phyloP scores from a whole-genome alignment of 2,329 filamentous ascomycete species.

The Fusarium sp. region DNA sequence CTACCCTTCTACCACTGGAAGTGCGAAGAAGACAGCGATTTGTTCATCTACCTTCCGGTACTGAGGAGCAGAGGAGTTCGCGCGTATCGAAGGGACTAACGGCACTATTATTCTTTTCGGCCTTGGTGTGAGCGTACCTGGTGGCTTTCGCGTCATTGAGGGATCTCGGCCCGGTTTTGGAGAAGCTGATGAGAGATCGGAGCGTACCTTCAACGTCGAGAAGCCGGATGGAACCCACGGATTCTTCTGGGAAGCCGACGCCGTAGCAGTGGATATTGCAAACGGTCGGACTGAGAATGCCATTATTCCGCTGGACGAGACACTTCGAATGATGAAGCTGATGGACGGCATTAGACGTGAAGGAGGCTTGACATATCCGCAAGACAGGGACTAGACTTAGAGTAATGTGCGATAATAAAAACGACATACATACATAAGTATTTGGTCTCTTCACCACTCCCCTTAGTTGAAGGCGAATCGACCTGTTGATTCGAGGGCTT shows the following conservation, averaged over 20 bases:
- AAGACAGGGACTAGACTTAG: conserved; percentile 16
- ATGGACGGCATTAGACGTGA: conserved; percentile 62
- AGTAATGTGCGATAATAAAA: background rate
- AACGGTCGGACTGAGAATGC: conserved; percentile 56
- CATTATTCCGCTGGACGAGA: conserved; percentile 63
- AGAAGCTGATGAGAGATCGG: conserved; percentile 1
- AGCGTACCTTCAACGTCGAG: conserved; percentile 22
- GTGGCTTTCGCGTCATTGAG: conserved; percentile 17
- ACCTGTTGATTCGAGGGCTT: no score
- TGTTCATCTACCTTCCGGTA: conserved; percentile 31
- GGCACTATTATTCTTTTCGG: conserved; percentile 24
- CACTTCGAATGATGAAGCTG: conserved; percentile 61
- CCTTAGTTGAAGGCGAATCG: background rate
- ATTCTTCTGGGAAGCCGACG: conserved; percentile 33
- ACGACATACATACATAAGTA: background rate
- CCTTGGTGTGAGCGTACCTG: conserved; percentile 22
- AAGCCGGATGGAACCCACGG: conserved; percentile 21
- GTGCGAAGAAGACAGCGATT: conserved; percentile 18
- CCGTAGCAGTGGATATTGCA: conserved; percentile 26
- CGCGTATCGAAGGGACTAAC: conserved; percentile 17
- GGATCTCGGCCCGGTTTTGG: conserved; percentile 9
- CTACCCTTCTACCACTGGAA: conserved; percentile 10
- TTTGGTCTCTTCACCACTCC: background rate
- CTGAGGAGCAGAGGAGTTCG: conserved; percentile 14
- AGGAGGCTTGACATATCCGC: conserved; percentile 21